Evolutionary conservation across 2,329 filamentous ascomycete species (phyloP).

Genomic region (Endocalyx cinctus): DNA sequence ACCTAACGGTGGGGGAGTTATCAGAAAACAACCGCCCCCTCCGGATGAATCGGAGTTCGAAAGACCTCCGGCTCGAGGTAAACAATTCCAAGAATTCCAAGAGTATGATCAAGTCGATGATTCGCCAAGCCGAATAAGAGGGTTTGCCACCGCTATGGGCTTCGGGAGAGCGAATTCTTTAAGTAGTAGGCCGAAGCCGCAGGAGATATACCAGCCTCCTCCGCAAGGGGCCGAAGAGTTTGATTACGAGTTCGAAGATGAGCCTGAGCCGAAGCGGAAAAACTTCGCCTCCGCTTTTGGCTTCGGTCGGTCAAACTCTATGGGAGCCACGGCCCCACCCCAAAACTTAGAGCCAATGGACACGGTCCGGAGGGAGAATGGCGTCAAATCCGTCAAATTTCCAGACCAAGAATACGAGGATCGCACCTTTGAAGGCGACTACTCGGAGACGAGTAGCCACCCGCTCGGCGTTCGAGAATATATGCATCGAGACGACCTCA

Average conservation of each 20-base stretch:
- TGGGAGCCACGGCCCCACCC: slow-evolving; percentile 8
- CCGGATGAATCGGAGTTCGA: slow-evolving; percentile 15
- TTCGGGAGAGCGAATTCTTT: slow-evolving; percentile 18
- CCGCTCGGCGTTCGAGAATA: slow-evolving; percentile 21
- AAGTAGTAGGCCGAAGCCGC: slow-evolving; percentile 11
- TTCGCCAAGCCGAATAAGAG: slow-evolving; percentile 16
- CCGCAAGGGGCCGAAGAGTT: slow-evolving; percentile 9
- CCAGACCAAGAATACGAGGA: slow-evolving; percentile 20
- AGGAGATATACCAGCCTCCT: slow-evolving; percentile 9
- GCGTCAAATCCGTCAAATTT: slow-evolving; percentile 26
- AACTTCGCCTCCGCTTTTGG: slow-evolving; percentile 7
- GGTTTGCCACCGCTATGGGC: slow-evolving; percentile 16
- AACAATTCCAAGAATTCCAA: slow-evolving; percentile 9
- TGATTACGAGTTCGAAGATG: slow-evolving; percentile 9
- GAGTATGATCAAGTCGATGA: slow-evolving; percentile 17
- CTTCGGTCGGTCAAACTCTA: slow-evolving; percentile 9
- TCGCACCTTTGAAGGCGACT: slow-evolving; percentile 12
- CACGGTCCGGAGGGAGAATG: slow-evolving; percentile 7
- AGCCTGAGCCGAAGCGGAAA: slow-evolving; percentile 6
- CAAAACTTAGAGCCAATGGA: slow-evolving; percentile 2
- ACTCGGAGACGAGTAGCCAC: slow-evolving; percentile 19
- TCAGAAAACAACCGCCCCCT: slow-evolving; percentile 7
- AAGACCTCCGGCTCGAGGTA: slow-evolving; percentile 19
- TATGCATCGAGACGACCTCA: slow-evolving; percentile 26
- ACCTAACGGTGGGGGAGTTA: slow-evolving; percentile 8